Evolutionary conservation across 345 rosid genomes (phyloP).

Genomic region (Sonneratia caseolaris): DNA sequence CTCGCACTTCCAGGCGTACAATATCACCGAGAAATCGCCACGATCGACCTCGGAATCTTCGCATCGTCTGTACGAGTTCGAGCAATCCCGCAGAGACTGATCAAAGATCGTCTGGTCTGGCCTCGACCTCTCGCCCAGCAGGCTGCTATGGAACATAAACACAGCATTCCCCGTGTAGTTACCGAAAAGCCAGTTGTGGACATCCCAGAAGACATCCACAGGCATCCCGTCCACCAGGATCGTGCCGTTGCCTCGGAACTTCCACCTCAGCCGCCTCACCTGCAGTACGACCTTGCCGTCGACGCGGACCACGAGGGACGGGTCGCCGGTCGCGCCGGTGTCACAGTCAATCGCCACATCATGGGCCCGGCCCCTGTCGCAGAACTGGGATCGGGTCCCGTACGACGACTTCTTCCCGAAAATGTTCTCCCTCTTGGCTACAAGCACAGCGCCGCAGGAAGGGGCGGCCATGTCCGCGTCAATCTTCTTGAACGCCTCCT

Average conservation of each 20-base stretch:
- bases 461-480: constrained; percentile 24
- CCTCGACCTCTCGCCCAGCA: constrained; percentile 24
- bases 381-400: constrained; percentile 65
- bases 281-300: constrained; percentile 68
- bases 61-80: constrained; percentile 8
- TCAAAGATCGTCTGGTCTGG: constrained; percentile 11
- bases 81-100: constrained; percentile 7
- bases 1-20: constrained; percentile 35
- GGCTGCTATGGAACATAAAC: constrained; percentile 78
- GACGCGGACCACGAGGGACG: constrained; percentile 66
- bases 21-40: constrained; percentile 30
- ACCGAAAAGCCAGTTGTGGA: constrained; percentile 90
- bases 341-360: constrained; percentile 78
- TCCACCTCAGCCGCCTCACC: constrained; percentile 81
- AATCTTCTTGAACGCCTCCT: constrained; percentile 67
- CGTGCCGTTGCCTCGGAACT: constrained; percentile 82
- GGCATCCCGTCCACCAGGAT: constrained; percentile 73
- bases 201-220: constrained; percentile 93
- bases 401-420: constrained; percentile 71
- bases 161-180: constrained; percentile 64
- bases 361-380: constrained; percentile 51
- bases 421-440: constrained; percentile 69
- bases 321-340: constrained; percentile 45
- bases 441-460: constrained; percentile 33
- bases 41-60: constrained; percentile 20